Percentiles rank a stretch among this genome's conserved stretches.
These are phyloP conservation scores for Uromyces viciae-fabae DNA, from an alignment of 1,284 basidiomycete species.

Conservation along the genomic window DNA sequence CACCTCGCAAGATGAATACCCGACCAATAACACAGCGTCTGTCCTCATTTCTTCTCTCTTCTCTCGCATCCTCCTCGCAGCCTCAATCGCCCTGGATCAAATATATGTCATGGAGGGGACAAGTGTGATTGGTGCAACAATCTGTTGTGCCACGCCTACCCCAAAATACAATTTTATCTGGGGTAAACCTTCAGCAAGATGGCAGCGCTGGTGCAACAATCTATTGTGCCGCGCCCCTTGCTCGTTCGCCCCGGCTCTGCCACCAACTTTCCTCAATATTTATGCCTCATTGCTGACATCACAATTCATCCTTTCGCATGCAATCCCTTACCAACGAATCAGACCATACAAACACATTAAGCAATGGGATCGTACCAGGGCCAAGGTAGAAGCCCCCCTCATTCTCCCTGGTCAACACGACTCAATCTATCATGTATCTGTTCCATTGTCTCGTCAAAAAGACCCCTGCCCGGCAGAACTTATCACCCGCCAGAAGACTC, in stretches of 20 bases:
- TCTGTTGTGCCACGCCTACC: neutral
- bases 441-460: neutral
- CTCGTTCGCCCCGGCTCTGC: neutral
- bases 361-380: neutral
- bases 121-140: conserved; percentile 7
- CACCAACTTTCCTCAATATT: neutral
- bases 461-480: neutral
- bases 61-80: too few species aligned
- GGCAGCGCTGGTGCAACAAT: neutral
- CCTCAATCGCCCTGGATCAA: too few species aligned
- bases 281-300: neutral
- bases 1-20: neutral
- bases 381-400: neutral
- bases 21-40: too few species aligned
- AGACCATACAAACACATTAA: neutral
- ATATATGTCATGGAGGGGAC: neutral
- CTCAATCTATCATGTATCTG: neutral
- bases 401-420: neutral
- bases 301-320: neutral
- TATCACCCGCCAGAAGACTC: neutral
- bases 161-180: neutral
- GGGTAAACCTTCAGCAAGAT: neutral
- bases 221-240: neutral
- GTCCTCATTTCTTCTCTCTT: too few species aligned
- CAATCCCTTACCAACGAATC: neutral